Evolutionary conservation across 495 filamentous ascomycete genomes (phyloP), one percentile per base, ranked within the genome.

Genomic region (Viridothelium virens): DNA sequence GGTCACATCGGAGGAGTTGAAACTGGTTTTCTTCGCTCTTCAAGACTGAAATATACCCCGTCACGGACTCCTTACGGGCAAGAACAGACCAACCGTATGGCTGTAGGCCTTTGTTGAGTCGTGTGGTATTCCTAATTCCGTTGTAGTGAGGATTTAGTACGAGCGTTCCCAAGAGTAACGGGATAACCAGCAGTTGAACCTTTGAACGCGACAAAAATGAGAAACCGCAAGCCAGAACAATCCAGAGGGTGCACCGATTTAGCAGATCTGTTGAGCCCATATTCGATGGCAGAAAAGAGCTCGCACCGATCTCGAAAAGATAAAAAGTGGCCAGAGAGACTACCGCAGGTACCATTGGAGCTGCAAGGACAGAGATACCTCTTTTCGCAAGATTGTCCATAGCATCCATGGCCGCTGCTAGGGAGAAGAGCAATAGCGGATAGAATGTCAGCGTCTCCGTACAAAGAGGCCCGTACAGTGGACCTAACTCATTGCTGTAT

Each of bases 11-110:
- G 85, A 98, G 83, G 12, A 93, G 85, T 1, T 91, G 83, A 77
- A 89, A 97, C 3, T 85, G 83, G 25, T 86, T 81, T 9, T 87
- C 76, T 9, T 82, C 65, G 70, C 85, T 90, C 53, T 97, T 89
- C 44, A 97, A 72, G 5, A 98, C 89, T 0, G 94, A 96, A 50
- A 98, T 79, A 73, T 98, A 98, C 1, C 94, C 94, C 9, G 94
- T 97, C 14, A 86, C 74, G 0, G 90, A 95, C 72, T 97, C 92
- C 70, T 84, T 78, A 16, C 94, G 87, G 39, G 88, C 92, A 48
- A 97, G 72, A 5, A 97, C 76, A 2, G 82, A 79, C 78, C 81
- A 91, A 44, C 82, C 81, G 1, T 77, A 75, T 16, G 70, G 71
- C 31, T 75, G 70, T 18, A 97, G 77, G 1, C 82, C 87, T 2